Conservation (phyloP, 2,329 filamentous ascomycete species). For the Tolypocladium ovalisporum region DNA sequence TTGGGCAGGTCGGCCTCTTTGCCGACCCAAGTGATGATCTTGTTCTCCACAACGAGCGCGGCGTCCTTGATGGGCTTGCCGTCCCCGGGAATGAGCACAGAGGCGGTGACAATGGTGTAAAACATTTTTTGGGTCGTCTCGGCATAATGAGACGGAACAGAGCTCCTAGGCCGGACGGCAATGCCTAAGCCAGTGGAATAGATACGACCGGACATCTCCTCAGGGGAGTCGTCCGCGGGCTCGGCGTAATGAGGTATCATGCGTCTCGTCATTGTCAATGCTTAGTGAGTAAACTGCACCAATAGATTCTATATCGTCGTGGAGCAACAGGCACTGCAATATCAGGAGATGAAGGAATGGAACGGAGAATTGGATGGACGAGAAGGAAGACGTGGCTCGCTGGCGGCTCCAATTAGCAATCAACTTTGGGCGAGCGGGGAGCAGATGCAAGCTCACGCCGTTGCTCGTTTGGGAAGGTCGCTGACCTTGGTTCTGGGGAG, state of each 20-base stretch:
- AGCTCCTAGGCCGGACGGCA: conserved; percentile 8
- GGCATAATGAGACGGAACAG: background rate
- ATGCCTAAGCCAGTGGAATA: conserved; percentile 19
- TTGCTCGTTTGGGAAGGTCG: background rate
- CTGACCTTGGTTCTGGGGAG: background rate
- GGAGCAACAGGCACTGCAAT: background rate
- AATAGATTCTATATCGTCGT: background rate
- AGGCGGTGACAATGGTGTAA: conserved; percentile 21
- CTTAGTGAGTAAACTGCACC: background rate
- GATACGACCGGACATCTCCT: conserved; percentile 4
- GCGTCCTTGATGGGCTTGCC: conserved; percentile 18
- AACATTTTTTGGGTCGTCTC: conserved; percentile 11
- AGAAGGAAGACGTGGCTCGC: background rate
- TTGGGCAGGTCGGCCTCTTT: conserved; percentile 14
- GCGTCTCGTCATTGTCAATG: background rate
- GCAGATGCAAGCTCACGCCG: background rate
- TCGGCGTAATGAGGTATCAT: background rate
- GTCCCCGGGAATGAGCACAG: conserved; percentile 24
- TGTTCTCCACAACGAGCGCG: conserved; percentile 23
- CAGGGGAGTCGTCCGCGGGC: background rate
- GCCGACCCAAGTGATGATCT: conserved; percentile 26
- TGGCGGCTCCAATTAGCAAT: background rate
- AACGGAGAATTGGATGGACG: background rate
- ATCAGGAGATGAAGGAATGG: background rate
- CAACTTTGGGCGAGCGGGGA: background rate